A percentile compares a stretch with the other conserved stretches of the same genome.
Evolutionary conservation across 2,329 filamentous ascomycete species (phyloP).

Genomic region (Neospermospora avenae): DNA sequence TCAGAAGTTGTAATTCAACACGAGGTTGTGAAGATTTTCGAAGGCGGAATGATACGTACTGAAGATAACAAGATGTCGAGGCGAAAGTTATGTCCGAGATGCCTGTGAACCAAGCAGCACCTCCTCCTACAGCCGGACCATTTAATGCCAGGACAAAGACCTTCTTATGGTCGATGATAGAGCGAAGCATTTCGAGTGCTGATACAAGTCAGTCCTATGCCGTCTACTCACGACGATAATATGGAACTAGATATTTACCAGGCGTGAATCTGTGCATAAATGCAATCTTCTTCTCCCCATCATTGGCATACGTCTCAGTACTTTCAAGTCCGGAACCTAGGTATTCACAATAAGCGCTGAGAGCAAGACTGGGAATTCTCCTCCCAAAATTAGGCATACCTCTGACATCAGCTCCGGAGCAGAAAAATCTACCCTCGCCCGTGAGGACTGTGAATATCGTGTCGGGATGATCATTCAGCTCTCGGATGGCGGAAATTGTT

Average conservation of each 20-base stretch:
- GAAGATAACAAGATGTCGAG: slow-evolving; percentile 42
- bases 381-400: slow-evolving; percentile 33
- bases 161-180: slow-evolving; percentile 48
- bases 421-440: slow-evolving; percentile 49
- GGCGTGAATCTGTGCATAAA: slow-evolving; percentile 24
- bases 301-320: slow-evolving; percentile 16
- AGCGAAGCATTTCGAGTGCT: slow-evolving; percentile 40
- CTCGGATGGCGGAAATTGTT: slow-evolving; percentile 41
- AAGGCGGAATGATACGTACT: slow-evolving; percentile 20
- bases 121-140: slow-evolving; percentile 47
- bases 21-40: too few species aligned
- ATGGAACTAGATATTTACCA: slow-evolving; percentile 9
- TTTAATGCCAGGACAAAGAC: slow-evolving; percentile 49
- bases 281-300: slow-evolving; percentile 29
- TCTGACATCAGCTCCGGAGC: slow-evolving; percentile 47
- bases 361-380: too few species aligned
- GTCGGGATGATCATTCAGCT: slow-evolving; percentile 44
- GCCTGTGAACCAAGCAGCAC: slow-evolving; percentile 49
- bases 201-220: not conserved
- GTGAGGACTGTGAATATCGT: slow-evolving; percentile 50
- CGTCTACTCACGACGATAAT: not conserved
- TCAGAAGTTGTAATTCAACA: too few species aligned
- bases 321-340: slow-evolving; percentile 15
- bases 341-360: not conserved
- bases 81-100: slow-evolving; percentile 48